Evolutionary conservation across 768 basidiomycete species (phyloP).

Genomic region (Dioszegia aurantiaca): DNA sequence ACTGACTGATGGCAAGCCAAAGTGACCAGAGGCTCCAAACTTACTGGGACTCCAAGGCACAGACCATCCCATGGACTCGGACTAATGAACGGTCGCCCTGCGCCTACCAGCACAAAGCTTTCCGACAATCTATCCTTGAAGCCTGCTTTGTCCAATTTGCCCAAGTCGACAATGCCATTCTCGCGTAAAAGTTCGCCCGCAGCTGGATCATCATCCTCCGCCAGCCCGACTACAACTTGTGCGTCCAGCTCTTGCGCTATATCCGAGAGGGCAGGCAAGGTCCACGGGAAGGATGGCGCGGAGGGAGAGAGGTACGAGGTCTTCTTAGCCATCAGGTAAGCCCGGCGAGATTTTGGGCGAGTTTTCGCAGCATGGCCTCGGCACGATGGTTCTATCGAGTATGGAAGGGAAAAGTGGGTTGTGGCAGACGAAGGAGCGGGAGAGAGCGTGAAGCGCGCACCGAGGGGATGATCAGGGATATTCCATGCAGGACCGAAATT

Average conservation of each 20-base stretch:
- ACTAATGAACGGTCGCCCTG: constrained; percentile 38
- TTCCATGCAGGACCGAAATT: constrained; percentile 4
- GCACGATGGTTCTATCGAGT: constrained; percentile 45
- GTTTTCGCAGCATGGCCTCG: background rate
- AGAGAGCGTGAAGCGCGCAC: constrained; percentile 38
- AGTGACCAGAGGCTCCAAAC: constrained; percentile 16
- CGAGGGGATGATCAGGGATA: constrained; percentile 34
- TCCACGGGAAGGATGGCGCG: constrained; percentile 32
- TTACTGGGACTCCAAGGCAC: constrained; percentile 45
- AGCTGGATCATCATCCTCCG: constrained; percentile 34
- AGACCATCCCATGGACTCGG: constrained; percentile 46
- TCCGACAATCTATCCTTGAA: constrained; percentile 33
- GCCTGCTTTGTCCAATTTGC: constrained; percentile 30
- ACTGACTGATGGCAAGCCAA: background rate
- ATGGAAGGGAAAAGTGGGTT: constrained; percentile 35
- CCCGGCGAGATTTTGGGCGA: constrained; percentile 24
- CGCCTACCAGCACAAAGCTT: constrained; percentile 38
- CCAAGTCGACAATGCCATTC: constrained; percentile 33
- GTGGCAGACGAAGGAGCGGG: constrained; percentile 37
- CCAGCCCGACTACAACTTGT: constrained; percentile 25
- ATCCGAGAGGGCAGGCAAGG: constrained; percentile 19
- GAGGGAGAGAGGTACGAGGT: constrained; percentile 26
- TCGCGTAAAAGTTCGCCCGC: constrained; percentile 18
- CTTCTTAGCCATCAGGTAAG: constrained; percentile 45
- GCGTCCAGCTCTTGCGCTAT: constrained; percentile 23